A percentile compares a stretch with the other conserved stretches of the same genome.
phyloP scores from a whole-genome alignment of 208 protist genomes.

The Leishmania tarentolae region DNA sequence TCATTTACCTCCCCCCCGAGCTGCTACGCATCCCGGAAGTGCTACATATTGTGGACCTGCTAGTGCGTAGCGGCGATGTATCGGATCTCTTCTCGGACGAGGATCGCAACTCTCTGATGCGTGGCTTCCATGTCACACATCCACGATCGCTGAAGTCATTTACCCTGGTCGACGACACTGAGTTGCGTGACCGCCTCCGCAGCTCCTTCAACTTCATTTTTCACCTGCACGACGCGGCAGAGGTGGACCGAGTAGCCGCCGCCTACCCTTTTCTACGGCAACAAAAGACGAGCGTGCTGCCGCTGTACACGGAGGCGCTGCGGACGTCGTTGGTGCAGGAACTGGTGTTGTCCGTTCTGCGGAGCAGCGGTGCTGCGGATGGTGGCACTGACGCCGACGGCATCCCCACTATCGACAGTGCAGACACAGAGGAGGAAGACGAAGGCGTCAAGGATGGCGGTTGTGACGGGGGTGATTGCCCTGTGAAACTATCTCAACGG shows the following conservation, averaged over 20 bases:
- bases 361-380: constrained; percentile 7
- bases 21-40: constrained; percentile 53
- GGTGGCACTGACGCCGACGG: constrained; percentile 14
- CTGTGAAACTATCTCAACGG: constrained; percentile 14
- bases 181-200: constrained; percentile 63
- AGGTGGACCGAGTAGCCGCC: constrained; percentile 34
- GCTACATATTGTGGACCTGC: constrained; percentile 48
- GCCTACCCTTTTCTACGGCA: constrained; percentile 50
- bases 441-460: neutral
- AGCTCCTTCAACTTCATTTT: constrained; percentile 61
- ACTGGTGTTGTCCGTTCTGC: constrained; percentile 41
- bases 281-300: constrained; percentile 28
- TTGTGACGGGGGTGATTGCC: constrained; percentile 7
- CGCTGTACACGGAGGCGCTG: constrained; percentile 31
- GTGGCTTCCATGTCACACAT: constrained; percentile 27
- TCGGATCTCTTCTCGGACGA: constrained; percentile 67
- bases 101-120: constrained; percentile 53
- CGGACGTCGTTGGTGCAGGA: constrained; percentile 37
- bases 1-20: constrained; percentile 58
- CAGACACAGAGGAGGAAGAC: constrained; percentile 5
- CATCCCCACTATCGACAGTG: constrained; percentile 18
- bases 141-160: constrained; percentile 35
- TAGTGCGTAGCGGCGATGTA: constrained; percentile 71
- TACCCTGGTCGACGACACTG: constrained; percentile 41
- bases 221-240: constrained; percentile 40